These are phyloP conservation scores for Colletotrichum sp. DNA, from an alignment of 2,329 filamentous ascomycete species.

Conservation along the genomic window DNA sequence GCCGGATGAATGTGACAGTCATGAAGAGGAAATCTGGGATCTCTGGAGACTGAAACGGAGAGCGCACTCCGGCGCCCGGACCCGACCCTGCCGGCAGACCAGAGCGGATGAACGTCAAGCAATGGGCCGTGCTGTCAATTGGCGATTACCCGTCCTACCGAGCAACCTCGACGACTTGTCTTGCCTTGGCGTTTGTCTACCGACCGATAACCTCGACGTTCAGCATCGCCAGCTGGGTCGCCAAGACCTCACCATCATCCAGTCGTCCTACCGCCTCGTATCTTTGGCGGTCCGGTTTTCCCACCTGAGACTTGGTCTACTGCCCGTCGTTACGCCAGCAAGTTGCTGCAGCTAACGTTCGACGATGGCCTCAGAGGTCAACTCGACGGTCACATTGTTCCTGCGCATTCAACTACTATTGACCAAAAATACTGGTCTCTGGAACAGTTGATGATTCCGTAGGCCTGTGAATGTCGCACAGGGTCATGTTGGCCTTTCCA, in stretches of 20 bases:
- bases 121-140: slow-evolving; percentile 8
- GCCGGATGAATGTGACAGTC: slow-evolving; percentile 6
- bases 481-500: background rate
- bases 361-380: background rate
- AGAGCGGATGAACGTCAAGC: background rate
- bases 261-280: background rate
- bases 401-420: background rate
- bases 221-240: background rate
- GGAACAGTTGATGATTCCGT: background rate
- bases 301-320: background rate
- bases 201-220: background rate
- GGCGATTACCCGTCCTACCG: slow-evolving; percentile 2
- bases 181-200: background rate
- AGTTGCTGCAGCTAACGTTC: background rate
- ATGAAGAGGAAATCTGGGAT: background rate
- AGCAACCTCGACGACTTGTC: background rate
- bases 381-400: background rate
- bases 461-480: background rate
- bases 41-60: background rate
- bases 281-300: background rate
- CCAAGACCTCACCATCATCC: background rate
- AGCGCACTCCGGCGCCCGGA: background rate
- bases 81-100: background rate
- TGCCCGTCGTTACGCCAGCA: background rate
- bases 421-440: background rate